Evolutionary conservation across 164 flowering plant species (phyloP).

Genomic region (Tetrastigma voinierianum): DNA sequence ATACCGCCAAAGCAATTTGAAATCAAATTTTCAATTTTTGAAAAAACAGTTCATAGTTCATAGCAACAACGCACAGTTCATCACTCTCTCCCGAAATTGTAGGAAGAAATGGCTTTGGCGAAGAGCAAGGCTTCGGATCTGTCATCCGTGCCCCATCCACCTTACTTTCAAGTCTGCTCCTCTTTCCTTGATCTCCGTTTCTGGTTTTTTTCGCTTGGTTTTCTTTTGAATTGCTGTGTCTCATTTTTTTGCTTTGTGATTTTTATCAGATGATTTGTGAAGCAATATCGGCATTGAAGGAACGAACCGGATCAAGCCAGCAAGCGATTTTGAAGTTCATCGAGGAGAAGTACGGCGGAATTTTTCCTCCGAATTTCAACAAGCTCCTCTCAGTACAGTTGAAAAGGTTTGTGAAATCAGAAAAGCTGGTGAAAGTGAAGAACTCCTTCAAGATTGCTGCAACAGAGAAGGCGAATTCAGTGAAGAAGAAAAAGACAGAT

Average conservation of each 20-base stretch:
- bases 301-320: constrained; percentile 52
- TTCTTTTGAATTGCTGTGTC: neutral
- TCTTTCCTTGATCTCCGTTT: neutral
- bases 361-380: constrained; percentile 41
- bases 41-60: no score
- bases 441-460: constrained; percentile 36
- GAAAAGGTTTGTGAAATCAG: constrained; percentile 36
- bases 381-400: constrained; percentile 38
- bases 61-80: no score
- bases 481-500: neutral
- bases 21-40: no score
- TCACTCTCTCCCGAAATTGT: neutral
- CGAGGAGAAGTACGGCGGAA: constrained; percentile 32
- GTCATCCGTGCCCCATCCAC: constrained; percentile 26
- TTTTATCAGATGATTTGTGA: constrained; percentile 47
- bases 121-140: constrained; percentile 4
- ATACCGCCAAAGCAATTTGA: no score
- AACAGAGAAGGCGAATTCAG: constrained; percentile 2
- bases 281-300: constrained; percentile 45
- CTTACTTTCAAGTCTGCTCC: constrained; percentile 25
- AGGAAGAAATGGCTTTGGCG: constrained; percentile 4
- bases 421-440: constrained; percentile 40
- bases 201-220: neutral
- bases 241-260: neutral
- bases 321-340: constrained; percentile 48